Conservation (phyloP, 1,139 yeast genomes). For the Zygotorulaspora mrakii region DNA sequence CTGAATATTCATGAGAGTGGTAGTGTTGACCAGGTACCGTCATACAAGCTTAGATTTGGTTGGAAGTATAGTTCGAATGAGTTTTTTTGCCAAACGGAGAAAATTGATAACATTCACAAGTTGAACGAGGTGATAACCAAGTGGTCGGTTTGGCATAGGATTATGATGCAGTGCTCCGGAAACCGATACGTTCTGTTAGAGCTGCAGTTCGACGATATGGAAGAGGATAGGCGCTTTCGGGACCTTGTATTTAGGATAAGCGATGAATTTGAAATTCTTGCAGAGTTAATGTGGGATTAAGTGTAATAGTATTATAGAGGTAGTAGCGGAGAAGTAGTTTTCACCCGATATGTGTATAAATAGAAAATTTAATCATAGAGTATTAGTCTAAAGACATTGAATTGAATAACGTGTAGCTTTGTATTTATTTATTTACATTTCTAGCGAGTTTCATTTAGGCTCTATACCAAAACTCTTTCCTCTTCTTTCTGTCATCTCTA, state of each 20-base stretch:
- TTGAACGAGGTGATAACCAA: slow-evolving; percentile 17
- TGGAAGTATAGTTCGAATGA: slow-evolving; percentile 13
- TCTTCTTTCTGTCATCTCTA: slow-evolving; percentile 51
- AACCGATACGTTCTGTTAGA: slow-evolving; percentile 22
- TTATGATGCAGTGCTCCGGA: slow-evolving; percentile 21
- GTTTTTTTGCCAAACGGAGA: slow-evolving; percentile 22
- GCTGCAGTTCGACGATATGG: slow-evolving; percentile 18
- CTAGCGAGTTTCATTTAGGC: slow-evolving; percentile 42
- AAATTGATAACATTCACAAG: slow-evolving; percentile 18
- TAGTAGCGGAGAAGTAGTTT: no score
- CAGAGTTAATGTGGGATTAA: slow-evolving; percentile 27
- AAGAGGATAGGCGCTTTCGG: slow-evolving; percentile 22
- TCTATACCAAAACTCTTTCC: slow-evolving; percentile 60
- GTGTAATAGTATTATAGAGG: no score
- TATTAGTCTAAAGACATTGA: background rate
- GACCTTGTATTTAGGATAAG: slow-evolving; percentile 29
- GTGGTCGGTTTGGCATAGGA: slow-evolving; percentile 16
- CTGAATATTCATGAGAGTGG: slow-evolving; percentile 14
- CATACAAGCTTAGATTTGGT: slow-evolving; percentile 18
- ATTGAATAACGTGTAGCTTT: background rate
- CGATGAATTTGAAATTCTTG: slow-evolving; percentile 31
- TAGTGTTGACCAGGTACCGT: slow-evolving; percentile 16
- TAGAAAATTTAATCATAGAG: background rate
- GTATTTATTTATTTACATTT: slow-evolving; percentile 14
- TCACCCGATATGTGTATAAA: slow-evolving; percentile 15